Conservation (phyloP, 768 basidiomycete species). For the Lactifluus subvellereus region DNA sequence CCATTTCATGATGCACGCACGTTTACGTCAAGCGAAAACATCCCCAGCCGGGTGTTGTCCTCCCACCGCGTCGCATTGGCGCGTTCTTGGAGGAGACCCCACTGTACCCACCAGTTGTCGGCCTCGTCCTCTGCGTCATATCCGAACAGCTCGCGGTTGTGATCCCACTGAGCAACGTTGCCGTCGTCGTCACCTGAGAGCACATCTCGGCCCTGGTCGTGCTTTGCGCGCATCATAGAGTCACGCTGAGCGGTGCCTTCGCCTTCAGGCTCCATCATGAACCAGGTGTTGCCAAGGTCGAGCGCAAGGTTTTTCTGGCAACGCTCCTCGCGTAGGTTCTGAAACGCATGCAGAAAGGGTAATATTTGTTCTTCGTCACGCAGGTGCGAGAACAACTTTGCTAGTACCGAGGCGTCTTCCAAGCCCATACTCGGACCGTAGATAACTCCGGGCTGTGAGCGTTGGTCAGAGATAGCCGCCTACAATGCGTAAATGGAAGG, state of each 20-base stretch:
- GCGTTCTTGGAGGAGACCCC: conserved; percentile 30
- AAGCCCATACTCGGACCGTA: conserved; percentile 35
- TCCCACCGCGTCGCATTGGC: conserved; percentile 10
- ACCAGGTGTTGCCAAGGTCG: conserved; percentile 26
- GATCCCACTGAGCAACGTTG: conserved; percentile 29
- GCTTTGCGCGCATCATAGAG: conserved; percentile 24
- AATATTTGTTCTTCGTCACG: conserved; percentile 29
- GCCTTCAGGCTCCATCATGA: conserved; percentile 25
- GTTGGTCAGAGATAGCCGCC: not conserved
- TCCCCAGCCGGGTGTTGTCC: not conserved
- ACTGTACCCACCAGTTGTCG: conserved; percentile 36
- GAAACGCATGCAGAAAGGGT: conserved; percentile 33
- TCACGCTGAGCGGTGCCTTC: conserved; percentile 28
- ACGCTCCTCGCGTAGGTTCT: conserved; percentile 33
- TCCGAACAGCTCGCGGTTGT: conserved; percentile 30
- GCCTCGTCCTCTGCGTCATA: conserved; percentile 36
- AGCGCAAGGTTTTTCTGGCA: conserved; percentile 19
- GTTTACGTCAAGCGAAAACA: conserved; percentile 12
- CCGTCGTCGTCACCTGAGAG: conserved; percentile 26
- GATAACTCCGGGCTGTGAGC: conserved; percentile 29
- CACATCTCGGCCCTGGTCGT: conserved; percentile 25
- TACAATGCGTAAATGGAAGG: not conserved
- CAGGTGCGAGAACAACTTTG: conserved; percentile 36
- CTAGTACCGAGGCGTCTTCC: conserved; percentile 38
- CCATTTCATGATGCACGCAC: conserved; percentile 3